phyloP scores from a whole-genome alignment of 2,329 filamentous ascomycete species.

The Ceratocystis alfenasii region DNA sequence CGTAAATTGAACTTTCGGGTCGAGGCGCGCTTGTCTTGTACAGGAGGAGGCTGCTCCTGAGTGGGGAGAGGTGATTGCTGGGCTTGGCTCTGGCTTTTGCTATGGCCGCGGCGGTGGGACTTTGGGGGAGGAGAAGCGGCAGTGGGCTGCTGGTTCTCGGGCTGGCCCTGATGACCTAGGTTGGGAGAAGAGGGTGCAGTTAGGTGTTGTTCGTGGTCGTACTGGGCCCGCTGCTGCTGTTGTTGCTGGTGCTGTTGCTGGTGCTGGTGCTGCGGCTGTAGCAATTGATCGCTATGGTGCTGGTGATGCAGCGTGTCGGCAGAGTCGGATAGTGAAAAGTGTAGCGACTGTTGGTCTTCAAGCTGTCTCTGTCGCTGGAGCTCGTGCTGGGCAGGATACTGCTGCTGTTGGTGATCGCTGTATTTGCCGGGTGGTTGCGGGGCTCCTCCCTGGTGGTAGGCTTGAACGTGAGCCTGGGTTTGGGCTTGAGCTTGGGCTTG shows the following conservation, averaged over 20 bases:
- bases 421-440: conserved; percentile 14
- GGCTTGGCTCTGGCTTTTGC: background rate
- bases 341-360: conserved; percentile 23
- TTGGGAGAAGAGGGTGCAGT: background rate
- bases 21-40: conserved; percentile 15
- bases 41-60: conserved; percentile 9
- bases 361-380: conserved; percentile 24
- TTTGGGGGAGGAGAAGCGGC: background rate
- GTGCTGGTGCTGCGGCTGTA: conserved; percentile 20
- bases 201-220: conserved; percentile 3
- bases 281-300: conserved; percentile 25
- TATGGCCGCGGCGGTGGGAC: background rate
- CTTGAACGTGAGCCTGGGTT: conserved; percentile 8
- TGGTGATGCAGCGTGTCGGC: background rate
- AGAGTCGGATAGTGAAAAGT: conserved; percentile 19
- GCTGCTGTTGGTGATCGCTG: conserved; percentile 7
- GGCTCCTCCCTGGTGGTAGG: conserved; percentile 14
- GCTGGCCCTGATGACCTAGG: background rate
- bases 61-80: conserved; percentile 4
- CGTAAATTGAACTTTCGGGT: conserved; percentile 14
- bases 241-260: conserved; percentile 23
- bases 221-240: conserved; percentile 23
- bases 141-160: background rate
- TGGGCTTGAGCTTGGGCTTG: conserved; percentile 16
- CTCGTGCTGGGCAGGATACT: conserved; percentile 27